Evolutionary conservation across 768 basidiomycete genomes (phyloP).

Genomic region (Pholiota molesta): DNA sequence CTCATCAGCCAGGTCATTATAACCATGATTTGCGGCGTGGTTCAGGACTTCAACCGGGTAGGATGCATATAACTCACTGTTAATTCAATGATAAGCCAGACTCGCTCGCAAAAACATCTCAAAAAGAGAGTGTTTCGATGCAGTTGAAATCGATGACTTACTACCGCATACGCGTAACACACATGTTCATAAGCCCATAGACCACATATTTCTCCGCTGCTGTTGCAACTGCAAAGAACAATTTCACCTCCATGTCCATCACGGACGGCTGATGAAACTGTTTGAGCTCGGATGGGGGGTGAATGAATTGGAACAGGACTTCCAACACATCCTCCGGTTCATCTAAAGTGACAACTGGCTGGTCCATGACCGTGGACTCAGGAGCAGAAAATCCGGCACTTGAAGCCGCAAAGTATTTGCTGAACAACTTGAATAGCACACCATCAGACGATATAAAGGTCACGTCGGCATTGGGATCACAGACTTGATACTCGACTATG

Average conservation of each 20-base stretch:
- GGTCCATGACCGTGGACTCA: neutral
- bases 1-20: constrained; percentile 7
- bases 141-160: neutral
- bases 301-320: constrained; percentile 16
- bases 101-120: too few species aligned
- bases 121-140: too few species aligned
- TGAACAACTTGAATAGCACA: neutral
- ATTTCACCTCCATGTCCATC: constrained; percentile 6
- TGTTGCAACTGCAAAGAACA: constrained; percentile 19
- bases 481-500: neutral
- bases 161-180: constrained; percentile 20
- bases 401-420: neutral
- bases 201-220: constrained; percentile 29
- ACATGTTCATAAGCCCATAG: constrained; percentile 26
- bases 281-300: neutral
- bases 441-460: neutral
- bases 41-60: constrained; percentile 4
- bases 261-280: constrained; percentile 9
- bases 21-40: constrained; percentile 10
- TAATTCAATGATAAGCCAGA: neutral
- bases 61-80: neutral
- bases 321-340: constrained; percentile 11
- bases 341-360: neutral
- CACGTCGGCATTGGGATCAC: neutral
- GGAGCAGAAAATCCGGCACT: constrained; percentile 5